Conservation (phyloP, 345 rosid species). For the Cardamine chenopodiifolia region DNA sequence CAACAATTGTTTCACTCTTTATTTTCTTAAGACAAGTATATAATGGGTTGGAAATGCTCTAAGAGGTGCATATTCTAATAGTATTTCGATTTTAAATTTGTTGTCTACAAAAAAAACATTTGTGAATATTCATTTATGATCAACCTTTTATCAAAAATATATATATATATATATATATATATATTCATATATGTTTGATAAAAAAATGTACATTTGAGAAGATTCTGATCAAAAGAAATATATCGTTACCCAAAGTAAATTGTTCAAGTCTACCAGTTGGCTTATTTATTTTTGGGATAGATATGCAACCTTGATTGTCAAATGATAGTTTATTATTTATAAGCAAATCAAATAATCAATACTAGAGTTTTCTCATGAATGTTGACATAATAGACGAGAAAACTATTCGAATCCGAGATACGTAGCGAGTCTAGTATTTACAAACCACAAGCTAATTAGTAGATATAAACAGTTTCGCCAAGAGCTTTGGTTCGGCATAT, state of each 20-base stretch:
- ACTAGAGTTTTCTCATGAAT: not conserved
- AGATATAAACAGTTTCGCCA: slow-evolving; percentile 6
- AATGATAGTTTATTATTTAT: not conserved
- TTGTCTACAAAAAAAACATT: too few relatives aligned
- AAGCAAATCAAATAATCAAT: not conserved
- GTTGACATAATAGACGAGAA: not conserved
- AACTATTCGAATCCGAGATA: not conserved
- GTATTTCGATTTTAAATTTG: too few relatives aligned
- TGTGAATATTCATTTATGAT: too few relatives aligned
- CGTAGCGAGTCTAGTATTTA: not conserved
- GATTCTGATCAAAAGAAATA: not conserved
- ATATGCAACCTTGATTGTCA: not conserved
- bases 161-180: too few relatives aligned
- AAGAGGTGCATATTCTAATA: too few relatives aligned
- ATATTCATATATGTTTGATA: too few relatives aligned
- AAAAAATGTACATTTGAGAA: not conserved
- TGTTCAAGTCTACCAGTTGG: not conserved
- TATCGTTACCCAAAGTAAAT: not conserved
- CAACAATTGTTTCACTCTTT: too few relatives aligned
- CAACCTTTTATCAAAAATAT: too few relatives aligned
- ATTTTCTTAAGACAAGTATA: too few relatives aligned
- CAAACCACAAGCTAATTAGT: not conserved
- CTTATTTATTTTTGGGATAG: not conserved
- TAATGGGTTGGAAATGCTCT: too few relatives aligned
- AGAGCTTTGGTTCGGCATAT: slow-evolving; percentile 10